Percentiles rank a stretch among this genome's conserved stretches.
These are phyloP conservation scores for Lachnellula occidentalis DNA, from an alignment of 2,329 filamentous ascomycete species.

Conservation along the genomic window DNA sequence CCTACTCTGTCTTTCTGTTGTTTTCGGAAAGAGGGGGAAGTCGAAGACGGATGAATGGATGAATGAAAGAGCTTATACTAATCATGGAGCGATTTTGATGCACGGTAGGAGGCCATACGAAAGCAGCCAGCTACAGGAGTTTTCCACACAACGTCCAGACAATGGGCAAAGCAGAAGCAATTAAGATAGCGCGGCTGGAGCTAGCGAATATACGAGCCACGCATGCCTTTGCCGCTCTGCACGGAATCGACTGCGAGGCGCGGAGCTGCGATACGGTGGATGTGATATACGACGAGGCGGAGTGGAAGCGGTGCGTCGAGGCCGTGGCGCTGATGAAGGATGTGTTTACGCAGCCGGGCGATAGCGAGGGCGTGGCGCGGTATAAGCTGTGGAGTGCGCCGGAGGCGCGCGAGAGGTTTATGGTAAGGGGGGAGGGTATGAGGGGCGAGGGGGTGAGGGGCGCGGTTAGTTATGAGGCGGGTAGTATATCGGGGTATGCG, in stretches of 20 bases:
- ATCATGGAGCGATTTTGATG: no score
- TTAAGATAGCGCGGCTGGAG: constrained; percentile 41
- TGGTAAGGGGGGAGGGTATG: constrained; percentile 24
- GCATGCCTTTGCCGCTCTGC: constrained; percentile 45
- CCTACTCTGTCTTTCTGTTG: no score
- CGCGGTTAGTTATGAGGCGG: constrained; percentile 31
- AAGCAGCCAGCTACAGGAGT: constrained; percentile 29
- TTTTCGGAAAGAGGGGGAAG: no score
- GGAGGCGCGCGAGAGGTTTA: constrained; percentile 38
- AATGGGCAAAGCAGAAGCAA: constrained; percentile 9
- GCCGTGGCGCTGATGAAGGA: constrained; percentile 40
- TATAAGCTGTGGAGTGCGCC: constrained; percentile 41
- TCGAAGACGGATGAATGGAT: no score
- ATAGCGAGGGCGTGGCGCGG: constrained; percentile 36
- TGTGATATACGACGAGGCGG: constrained; percentile 32
- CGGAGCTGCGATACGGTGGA: constrained; percentile 32
- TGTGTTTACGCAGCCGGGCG: constrained; percentile 34
- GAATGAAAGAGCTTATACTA: no score
- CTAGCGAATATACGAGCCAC: constrained; percentile 49
- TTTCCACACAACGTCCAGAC: constrained; percentile 19
- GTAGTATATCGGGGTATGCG: constrained; percentile 34
- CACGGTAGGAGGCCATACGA: constrained; percentile 29
- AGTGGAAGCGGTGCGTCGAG: constrained; percentile 18
- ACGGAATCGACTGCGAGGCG: constrained; percentile 45
- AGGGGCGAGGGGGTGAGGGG: constrained; percentile 13